These are phyloP conservation scores for Syzygium aqueum DNA, from an alignment of 345 rosid genomes.

Conservation along the genomic window DNA sequence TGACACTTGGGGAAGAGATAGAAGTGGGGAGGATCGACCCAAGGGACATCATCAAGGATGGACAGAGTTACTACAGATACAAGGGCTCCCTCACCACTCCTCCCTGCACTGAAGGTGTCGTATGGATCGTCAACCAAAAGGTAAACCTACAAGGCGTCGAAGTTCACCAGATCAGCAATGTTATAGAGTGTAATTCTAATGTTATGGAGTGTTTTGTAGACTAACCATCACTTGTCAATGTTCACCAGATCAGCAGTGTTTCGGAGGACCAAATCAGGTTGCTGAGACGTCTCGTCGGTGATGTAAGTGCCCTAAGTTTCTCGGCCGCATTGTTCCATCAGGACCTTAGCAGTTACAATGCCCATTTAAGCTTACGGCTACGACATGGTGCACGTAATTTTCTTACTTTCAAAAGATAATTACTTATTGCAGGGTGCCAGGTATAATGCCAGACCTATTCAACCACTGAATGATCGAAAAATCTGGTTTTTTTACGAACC, in stretches of 20 bases:
- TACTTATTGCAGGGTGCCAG: conserved; percentile 30
- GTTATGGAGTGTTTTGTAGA: background rate
- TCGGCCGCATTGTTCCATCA: background rate
- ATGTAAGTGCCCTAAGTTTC: background rate
- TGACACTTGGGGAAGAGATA: background rate
- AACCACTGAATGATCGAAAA: conserved; percentile 20
- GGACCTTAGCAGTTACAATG: background rate
- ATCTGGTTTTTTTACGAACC: background rate
- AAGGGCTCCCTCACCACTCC: conserved; percentile 74
- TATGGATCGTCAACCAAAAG: conserved; percentile 48
- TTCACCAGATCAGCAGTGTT: background rate
- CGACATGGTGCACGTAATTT: no score
- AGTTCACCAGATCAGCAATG: conserved; percentile 20
- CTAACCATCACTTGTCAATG: background rate
- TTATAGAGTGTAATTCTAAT: no score
- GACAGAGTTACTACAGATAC: conserved; percentile 48
- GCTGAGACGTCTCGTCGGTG: conserved; percentile 3
- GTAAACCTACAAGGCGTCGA: conserved; percentile 3
- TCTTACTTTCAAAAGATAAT: background rate
- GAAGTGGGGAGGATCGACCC: conserved; percentile 47
- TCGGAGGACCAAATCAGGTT: conserved; percentile 26
- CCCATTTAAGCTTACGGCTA: background rate
- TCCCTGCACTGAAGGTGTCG: conserved; percentile 76
- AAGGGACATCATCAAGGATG: conserved; percentile 26
- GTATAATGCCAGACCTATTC: conserved; percentile 44